Evolutionary conservation across 169 alveolate genomes (phyloP), one percentile per base, ranked within the genome.

Genomic region (Babesia gibsoni): DNA sequence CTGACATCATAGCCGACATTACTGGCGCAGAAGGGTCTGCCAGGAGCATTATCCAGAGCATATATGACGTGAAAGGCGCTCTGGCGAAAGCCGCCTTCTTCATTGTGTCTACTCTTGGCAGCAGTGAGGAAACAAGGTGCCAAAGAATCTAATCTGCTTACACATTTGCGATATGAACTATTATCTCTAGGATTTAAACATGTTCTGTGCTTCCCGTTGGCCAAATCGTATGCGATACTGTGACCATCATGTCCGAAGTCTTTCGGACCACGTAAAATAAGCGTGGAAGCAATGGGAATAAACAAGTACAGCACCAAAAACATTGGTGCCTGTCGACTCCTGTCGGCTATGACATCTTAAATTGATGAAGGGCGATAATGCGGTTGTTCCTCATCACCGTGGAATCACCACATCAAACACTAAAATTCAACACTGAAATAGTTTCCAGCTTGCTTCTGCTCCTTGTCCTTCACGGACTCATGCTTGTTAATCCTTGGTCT

Each of bases 401-500:
- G 20, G 8, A 36, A 52, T 9, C 45, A 37, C 45, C 45, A 37
- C 45, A 37, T 37, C 8, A 37, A 37, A 3, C 3, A 1, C 6
- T 8, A 58, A 7, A 33, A 39, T 27, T 96, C 99, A 52, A 96
- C 80, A 45, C 94, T 88, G 94, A 97, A 97, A 88, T 94, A 96
- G 81, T 92, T 91, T 54, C 99, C 99, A 22, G 95, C 84, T 33
- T 87, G 86, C 90, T 98, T 98, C 86, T 98, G 99, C 79, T 98
- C 99, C 86, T 96, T 96, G 84, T 98, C 99, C 88, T 96, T 95
- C 59, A 94, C 95, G 36, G 99, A 94, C 46, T 96, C 98, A 25
- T 90, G 68, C 83, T 98, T 98, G 92, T 98, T 98, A 75, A 98
- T 98, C 67, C 99, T 94, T 1, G 99, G 99, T 53, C 99, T 91